Evolutionary conservation across 257 asterid species (phyloP), one percentile per base, ranked within the genome.

Genomic region (Craterostigma plantagineum): DNA sequence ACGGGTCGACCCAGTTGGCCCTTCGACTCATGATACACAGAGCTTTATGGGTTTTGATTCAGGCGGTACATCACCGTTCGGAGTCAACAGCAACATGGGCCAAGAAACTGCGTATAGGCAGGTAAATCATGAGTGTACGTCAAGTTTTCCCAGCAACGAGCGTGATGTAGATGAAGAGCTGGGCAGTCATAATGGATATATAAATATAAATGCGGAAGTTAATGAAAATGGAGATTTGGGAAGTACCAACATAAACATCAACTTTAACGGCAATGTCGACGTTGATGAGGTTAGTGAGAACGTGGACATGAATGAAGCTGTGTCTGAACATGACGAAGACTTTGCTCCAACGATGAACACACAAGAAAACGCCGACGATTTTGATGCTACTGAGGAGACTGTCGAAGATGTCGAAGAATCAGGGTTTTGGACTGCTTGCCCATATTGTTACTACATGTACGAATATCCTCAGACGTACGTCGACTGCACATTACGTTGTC

Each of bases 401-500:
- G 48, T 72, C 1, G 56, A 39, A 38, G 48, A 53, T 34, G 63
- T 36, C 14, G 71, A 42, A 4, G 75, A 48, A 2, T 42, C 46
- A 17, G 52, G 61, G 40, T 70, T 85, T 38, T 84, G 92, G 94
- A 83, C 92, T 0, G 69, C 95, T 0, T 87, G 98, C 43, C 98
- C 98, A 9, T 82, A 82, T 38, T 90, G 99, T 45, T 90, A 59
- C 56, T 65, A 77, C 54, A 77, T 90, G 92, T 84, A 68, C 9
- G 91, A 83, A 71, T 83, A 76, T 59, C 81, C 82, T 48, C 55
- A 34, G 53, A 42, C 57, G 43, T 87, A 87, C 53, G 58, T 42
- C 11, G 93, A 82, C 11, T 82, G 93, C 61, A 70, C 73, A 8
- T 33, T 90, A 48, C 59, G 72, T 48, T 90, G 95, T 57, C 87